A percentile compares a stretch with the other conserved stretches of the same genome.
phyloP scores from a whole-genome alignment of 495 filamentous ascomycete species.

The Stereocaulon alpinum region DNA sequence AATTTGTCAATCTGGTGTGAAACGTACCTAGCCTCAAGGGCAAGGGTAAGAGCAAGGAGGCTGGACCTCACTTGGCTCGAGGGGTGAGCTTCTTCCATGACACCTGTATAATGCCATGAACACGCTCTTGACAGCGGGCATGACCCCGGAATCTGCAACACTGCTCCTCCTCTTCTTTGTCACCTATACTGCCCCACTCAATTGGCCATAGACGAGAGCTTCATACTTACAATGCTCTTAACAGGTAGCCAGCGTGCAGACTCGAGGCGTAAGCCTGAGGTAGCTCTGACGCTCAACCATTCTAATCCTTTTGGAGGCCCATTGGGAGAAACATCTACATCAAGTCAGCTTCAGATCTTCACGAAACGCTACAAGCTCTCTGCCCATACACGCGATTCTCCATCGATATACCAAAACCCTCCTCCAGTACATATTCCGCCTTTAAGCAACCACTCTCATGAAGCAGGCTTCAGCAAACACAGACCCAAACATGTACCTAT shows the following conservation, averaged over 20 bases:
- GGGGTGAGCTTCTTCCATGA: slow-evolving; percentile 1
- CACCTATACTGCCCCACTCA: background rate
- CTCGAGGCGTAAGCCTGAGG: slow-evolving; percentile 1
- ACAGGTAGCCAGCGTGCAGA: slow-evolving; percentile 4
- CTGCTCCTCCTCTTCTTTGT: background rate
- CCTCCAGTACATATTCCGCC: background rate
- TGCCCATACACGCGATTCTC: background rate
- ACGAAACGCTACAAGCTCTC: slow-evolving; percentile 9
- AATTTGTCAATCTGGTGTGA: background rate
- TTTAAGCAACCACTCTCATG: background rate
- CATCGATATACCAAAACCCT: background rate
- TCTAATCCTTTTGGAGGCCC: slow-evolving; percentile 9
- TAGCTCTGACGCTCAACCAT: slow-evolving; percentile 5
- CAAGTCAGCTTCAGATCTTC: slow-evolving; percentile 7
- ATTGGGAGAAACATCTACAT: background rate
- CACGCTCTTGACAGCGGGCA: slow-evolving; percentile 1
- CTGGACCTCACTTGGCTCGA: slow-evolving; percentile 7
- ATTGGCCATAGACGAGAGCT: background rate
- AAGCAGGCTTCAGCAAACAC: slow-evolving; percentile 13
- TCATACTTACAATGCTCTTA: slow-evolving; percentile 15
- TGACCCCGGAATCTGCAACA: slow-evolving; percentile 5
- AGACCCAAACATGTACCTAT: slow-evolving; percentile 20
- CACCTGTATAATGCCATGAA: background rate
- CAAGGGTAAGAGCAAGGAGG: slow-evolving; percentile 10
- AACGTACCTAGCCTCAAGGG: slow-evolving; percentile 6